A percentile compares a stretch with the other conserved stretches of the same genome.
Evolutionary conservation across 345 rosid genomes (phyloP).

Genomic region (Syzygium aromaticum): DNA sequence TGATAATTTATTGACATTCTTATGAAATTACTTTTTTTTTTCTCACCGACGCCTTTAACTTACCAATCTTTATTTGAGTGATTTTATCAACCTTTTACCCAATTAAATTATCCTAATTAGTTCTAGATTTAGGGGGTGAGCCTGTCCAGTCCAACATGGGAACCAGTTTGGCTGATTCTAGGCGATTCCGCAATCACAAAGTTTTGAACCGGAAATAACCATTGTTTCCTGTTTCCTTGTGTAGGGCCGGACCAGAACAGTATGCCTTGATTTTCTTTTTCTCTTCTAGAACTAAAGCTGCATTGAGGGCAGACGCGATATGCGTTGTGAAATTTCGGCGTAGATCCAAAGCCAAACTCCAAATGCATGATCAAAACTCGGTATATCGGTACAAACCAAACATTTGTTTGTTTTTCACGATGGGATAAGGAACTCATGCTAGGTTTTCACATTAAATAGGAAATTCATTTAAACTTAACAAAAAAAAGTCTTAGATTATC

Average conservation of each 20-base stretch:
- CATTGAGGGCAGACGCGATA: not conserved
- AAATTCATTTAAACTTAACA: not conserved
- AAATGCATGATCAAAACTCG: not conserved
- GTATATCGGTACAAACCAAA: too few species aligned
- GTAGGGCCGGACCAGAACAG: fast-evolving
- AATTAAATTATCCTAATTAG: not conserved
- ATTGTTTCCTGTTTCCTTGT: fast-evolving
- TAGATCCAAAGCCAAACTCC: not conserved
- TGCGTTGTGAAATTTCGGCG: not conserved
- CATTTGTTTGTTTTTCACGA: too few species aligned
- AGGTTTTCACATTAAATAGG: not conserved
- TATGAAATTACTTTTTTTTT: not conserved
- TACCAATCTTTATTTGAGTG: not conserved
- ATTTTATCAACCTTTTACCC: not conserved
- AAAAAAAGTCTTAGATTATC: not conserved
- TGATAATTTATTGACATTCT: not conserved
- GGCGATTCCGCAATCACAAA: too few species aligned
- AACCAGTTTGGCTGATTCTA: not conserved
- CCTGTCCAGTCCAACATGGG: not conserved
- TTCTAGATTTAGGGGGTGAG: not conserved
- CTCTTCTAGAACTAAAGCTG: not conserved
- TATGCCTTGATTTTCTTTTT: too few species aligned
- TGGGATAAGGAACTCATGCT: not conserved
- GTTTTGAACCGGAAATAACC: not conserved
- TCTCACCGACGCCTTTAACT: not conserved